Conservation (phyloP, 345 rosid genomes). For the Xanthoceras sorbifolium region DNA sequence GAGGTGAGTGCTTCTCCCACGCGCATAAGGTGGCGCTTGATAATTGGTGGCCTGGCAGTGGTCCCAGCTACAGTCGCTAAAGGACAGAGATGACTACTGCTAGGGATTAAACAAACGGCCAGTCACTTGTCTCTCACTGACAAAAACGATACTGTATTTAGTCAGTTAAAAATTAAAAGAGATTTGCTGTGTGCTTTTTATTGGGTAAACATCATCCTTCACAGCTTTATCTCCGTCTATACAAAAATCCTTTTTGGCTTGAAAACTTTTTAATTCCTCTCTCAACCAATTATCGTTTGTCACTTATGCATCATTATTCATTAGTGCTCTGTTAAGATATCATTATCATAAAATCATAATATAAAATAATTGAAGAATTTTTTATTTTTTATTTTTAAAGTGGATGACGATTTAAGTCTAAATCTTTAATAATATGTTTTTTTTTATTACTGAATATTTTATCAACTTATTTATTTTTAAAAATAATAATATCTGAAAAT, state of each 20-base stretch:
- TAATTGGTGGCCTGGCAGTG: neutral
- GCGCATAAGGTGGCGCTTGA: conserved; percentile 15
- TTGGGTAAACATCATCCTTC: neutral
- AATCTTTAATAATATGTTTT: no score
- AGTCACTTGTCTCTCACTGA: neutral
- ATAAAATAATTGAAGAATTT: no score
- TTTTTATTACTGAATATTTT: no score
- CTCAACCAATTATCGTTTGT: neutral
- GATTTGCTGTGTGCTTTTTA: neutral
- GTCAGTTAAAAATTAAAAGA: no score
- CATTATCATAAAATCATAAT: no score
- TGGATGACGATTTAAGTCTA: no score
- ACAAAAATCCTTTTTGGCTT: neutral
- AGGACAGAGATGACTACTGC: neutral
- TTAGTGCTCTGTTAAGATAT: no score
- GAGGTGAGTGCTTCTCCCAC: neutral
- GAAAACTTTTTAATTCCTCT: neutral
- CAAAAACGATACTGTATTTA: neutral
- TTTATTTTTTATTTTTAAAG: no score
- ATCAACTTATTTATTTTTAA: no score
- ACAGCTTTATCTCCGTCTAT: neutral
- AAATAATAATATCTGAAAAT: no score
- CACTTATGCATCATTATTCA: neutral
- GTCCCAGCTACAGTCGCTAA: neutral
- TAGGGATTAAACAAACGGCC: neutral